phyloP scores from a whole-genome alignment of 176 grass and related monocot genomes.

The Hordeum vulgare region MorexV3_pseudomolecules_assembly NC_058523.1:421288519-421289018 shows the following conservation, averaged over 20 bases:
- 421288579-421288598: conserved; percentile 2
- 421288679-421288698: neutral
- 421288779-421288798: neutral
- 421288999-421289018: neutral
- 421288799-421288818: neutral
- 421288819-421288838: neutral
- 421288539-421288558: neutral
- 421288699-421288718: neutral
- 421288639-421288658: neutral
- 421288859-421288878: neutral
- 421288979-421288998: neutral
- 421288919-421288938: neutral
- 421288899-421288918: neutral
- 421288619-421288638: neutral
- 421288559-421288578: neutral
- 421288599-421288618: neutral
- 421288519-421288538: neutral
- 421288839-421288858: neutral
- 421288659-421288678: neutral
- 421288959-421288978: neutral
- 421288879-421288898: neutral
- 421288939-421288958: neutral
- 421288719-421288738: neutral
- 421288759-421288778: neutral
- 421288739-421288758: neutral